These are phyloP conservation scores for Poa annua DNA, from an alignment of 176 grass and related monocot genomes.

Conservation along the genomic window DNA sequence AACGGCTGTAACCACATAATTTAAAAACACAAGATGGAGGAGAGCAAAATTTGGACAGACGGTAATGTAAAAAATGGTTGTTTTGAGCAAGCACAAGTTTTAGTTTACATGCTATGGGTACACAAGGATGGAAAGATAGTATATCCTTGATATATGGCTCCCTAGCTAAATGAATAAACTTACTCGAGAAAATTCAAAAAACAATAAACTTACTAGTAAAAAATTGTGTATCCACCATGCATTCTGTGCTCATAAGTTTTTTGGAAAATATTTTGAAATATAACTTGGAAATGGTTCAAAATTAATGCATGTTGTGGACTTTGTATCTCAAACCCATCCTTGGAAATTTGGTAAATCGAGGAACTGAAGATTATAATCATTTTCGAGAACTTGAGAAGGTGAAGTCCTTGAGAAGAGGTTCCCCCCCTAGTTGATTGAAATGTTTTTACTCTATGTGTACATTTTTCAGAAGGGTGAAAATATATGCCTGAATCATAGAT, in stretches of 20 bases:
- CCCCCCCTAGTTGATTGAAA: background rate
- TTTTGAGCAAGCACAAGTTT: background rate
- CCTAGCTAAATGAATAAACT: background rate
- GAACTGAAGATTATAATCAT: background rate
- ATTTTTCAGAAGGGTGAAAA: background rate
- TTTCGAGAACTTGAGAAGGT: background rate
- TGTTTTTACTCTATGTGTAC: background rate
- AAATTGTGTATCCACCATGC: background rate
- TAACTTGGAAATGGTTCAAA: background rate
- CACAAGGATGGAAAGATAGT: background rate
- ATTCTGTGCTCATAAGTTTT: too few species aligned
- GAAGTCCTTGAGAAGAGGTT: background rate
- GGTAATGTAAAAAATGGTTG: background rate
- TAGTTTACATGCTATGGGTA: background rate
- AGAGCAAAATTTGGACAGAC: background rate
- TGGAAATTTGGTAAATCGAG: background rate
- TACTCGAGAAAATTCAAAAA: too few species aligned
- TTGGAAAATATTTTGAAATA: background rate
- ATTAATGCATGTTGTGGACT: background rate
- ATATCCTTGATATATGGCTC: background rate
- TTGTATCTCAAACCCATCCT: background rate
- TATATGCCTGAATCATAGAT: constrained; percentile 1
- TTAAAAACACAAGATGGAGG: background rate
- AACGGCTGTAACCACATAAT: background rate
- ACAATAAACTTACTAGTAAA: background rate